These are phyloP conservation scores for Polyporus arcularius DNA, from an alignment of 768 basidiomycete genomes.

Conservation along the genomic window DNA sequence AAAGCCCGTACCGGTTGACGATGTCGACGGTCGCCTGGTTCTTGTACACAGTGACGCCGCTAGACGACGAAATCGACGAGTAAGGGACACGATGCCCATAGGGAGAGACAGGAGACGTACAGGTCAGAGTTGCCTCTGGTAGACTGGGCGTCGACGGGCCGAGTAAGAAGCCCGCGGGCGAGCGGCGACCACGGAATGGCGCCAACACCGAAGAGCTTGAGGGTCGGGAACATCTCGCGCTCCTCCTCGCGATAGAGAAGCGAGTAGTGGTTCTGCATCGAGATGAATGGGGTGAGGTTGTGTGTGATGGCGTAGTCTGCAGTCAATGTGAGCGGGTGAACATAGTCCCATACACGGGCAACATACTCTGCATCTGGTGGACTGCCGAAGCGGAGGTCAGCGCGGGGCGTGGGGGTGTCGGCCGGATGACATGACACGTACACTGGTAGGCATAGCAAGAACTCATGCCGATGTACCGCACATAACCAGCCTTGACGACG, in stretches of 20 bases:
- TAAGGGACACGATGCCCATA: background rate
- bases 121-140: conserved; percentile 26
- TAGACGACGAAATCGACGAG: too few relatives aligned
- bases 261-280: conserved; percentile 64
- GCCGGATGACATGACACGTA: conserved; percentile 4
- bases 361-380: conserved; percentile 34
- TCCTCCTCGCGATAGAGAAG: conserved; percentile 64
- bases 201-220: conserved; percentile 41
- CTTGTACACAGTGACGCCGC: background rate
- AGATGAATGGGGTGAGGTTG: conserved; percentile 53
- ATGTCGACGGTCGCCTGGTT: conserved; percentile 7
- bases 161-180: conserved; percentile 36
- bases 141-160: conserved; percentile 29
- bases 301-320: conserved; percentile 43
- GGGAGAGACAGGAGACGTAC: conserved; percentile 6
- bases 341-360: conserved; percentile 16
- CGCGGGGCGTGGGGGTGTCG: too few relatives aligned
- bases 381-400: conserved; percentile 18
- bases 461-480: conserved; percentile 42
- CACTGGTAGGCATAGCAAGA: conserved; percentile 40
- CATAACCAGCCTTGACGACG: conserved; percentile 45
- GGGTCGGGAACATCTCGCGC: conserved; percentile 54
- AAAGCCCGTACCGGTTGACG: conserved; percentile 15
- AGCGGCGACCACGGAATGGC: conserved; percentile 44
- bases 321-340: conserved; percentile 20